Percentiles rank a stretch among this genome's conserved stretches.
Evolutionary conservation across 2,329 filamentous ascomycete species (phyloP).

Genomic region (Ophiosphaerella narmari): DNA sequence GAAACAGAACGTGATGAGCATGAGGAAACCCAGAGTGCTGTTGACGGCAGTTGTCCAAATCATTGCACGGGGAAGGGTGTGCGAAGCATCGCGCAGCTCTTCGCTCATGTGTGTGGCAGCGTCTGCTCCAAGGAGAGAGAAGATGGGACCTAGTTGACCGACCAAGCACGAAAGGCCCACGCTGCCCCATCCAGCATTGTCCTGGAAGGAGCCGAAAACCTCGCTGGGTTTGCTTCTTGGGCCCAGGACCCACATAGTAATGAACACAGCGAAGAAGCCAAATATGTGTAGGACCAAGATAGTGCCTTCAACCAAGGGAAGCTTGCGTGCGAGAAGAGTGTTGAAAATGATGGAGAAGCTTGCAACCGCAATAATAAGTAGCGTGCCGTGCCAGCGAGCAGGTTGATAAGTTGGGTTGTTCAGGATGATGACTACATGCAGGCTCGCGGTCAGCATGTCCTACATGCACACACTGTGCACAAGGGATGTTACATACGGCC

Average conservation of each 20-base stretch:
- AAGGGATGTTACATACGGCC: conserved; percentile 10
- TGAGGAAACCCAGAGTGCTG: conserved; percentile 45
- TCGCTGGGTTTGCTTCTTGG: conserved; percentile 25
- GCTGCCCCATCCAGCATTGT: conserved; percentile 34
- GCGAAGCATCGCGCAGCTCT: conserved; percentile 40
- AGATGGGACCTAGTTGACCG: conserved; percentile 27
- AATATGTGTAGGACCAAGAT: conserved; percentile 55
- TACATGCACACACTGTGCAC: too few relatives aligned
- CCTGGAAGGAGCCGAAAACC: conserved; percentile 31
- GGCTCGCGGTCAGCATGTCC: too few relatives aligned
- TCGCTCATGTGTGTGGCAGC: conserved; percentile 39
- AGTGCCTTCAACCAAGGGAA: conserved; percentile 54
- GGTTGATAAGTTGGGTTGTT: conserved; percentile 46
- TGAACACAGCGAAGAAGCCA: conserved; percentile 56
- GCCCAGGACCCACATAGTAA: conserved; percentile 36
- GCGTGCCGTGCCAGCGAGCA: conserved; percentile 55
- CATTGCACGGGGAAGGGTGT: conserved; percentile 48
- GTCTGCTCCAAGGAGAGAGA: conserved; percentile 34
- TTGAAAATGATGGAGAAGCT: conserved; percentile 50
- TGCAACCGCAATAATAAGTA: conserved; percentile 53
- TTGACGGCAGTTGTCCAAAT: conserved; percentile 47
- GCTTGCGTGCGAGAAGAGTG: conserved; percentile 48
- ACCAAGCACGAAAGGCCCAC: conserved; percentile 28
- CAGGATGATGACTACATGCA: conserved; percentile 33
- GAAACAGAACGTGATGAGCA: conserved; percentile 41